These are phyloP conservation scores for Alternaria conjuncta DNA, from an alignment of 2,329 filamentous ascomycete genomes.

Conservation along the genomic window DNA sequence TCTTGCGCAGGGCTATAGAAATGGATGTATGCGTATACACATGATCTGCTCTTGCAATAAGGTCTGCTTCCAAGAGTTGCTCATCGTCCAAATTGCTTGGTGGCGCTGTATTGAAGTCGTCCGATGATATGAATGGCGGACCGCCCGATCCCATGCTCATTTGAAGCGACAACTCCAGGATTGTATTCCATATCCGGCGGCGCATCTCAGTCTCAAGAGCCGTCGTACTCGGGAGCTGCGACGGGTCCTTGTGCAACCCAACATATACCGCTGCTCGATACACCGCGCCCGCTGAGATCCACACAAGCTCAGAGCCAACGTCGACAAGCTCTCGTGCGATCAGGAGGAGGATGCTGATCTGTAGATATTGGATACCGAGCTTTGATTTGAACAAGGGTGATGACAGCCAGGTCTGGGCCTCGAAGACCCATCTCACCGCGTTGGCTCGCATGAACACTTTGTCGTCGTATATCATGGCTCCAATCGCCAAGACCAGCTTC, in stretches of 20 bases:
- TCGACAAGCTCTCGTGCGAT: slow-evolving; percentile 46
- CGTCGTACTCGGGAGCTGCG: slow-evolving; percentile 33
- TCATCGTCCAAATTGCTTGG: slow-evolving; percentile 52
- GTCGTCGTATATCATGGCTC: slow-evolving; percentile 59
- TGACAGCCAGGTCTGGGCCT: slow-evolving; percentile 63
- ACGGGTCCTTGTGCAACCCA: slow-evolving; percentile 52
- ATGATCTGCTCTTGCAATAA: slow-evolving; percentile 33
- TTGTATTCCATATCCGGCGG: slow-evolving; percentile 41
- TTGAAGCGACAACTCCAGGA: slow-evolving; percentile 49
- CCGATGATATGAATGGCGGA: slow-evolving; percentile 42
- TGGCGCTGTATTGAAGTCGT: slow-evolving; percentile 48
- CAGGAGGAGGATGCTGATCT: slow-evolving; percentile 51
- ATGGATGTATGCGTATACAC: slow-evolving; percentile 46
- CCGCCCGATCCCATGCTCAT: slow-evolving; percentile 46
- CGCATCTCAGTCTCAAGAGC: slow-evolving; percentile 38
- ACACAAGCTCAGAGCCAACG: slow-evolving; percentile 46
- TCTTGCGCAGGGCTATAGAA: slow-evolving; percentile 46
- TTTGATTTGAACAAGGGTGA: slow-evolving; percentile 61
- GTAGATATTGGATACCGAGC: slow-evolving; percentile 59
- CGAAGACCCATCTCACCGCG: slow-evolving; percentile 64
- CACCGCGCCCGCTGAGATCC: slow-evolving; percentile 49
- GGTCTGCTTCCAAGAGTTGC: slow-evolving; percentile 39
- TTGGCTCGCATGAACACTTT: slow-evolving; percentile 57
- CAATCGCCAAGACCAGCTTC: slow-evolving; percentile 66
- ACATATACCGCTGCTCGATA: slow-evolving; percentile 50